Conservation (phyloP, 2,329 filamentous ascomycete species). For the Aspergillus terreus region DNA sequence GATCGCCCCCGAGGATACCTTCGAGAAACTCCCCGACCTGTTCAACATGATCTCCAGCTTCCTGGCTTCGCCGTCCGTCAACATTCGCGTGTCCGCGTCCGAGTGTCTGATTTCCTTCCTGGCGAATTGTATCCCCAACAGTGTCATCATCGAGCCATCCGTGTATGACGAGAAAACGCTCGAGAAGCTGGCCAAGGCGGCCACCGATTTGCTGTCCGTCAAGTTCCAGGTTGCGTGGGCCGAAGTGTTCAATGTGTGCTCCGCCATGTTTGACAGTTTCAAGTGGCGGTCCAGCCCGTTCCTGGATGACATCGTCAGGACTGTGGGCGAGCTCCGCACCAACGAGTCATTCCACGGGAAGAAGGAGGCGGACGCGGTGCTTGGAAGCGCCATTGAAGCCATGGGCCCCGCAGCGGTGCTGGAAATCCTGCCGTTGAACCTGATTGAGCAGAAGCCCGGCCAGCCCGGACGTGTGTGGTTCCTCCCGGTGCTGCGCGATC, state of each 20-base stretch:
- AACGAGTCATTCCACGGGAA: conserved; percentile 89
- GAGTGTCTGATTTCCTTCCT: conserved; percentile 93
- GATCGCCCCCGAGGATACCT: conserved; percentile 84
- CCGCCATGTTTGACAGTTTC: conserved; percentile 80
- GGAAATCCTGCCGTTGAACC: conserved; percentile 77
- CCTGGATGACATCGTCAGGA: conserved; percentile 69
- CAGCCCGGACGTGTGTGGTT: conserved; percentile 90
- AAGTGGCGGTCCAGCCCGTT: conserved; percentile 81
- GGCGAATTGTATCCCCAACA: conserved; percentile 80
- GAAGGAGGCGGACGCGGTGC: conserved; percentile 87
- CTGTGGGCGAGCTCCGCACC: conserved; percentile 79
- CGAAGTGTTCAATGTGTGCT: conserved; percentile 86
- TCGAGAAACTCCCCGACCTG: conserved; percentile 80
- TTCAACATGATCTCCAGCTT: conserved; percentile 78
- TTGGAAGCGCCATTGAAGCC: conserved; percentile 80
- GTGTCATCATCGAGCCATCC: conserved; percentile 80
- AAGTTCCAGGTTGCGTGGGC: conserved; percentile 94
- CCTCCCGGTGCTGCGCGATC: conserved; percentile 84
- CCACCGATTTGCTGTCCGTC: conserved; percentile 73
- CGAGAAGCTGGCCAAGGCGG: conserved; percentile 69
- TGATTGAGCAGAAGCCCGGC: conserved; percentile 70
- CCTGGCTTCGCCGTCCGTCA: conserved; percentile 80
- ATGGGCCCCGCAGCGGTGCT: conserved; percentile 88
- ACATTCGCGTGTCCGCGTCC: conserved; percentile 89
- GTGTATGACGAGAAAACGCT: conserved; percentile 88